phyloP scores from a whole-genome alignment of 2,329 filamentous ascomycete species.

The Tolypocladium endophyticum region DNA sequence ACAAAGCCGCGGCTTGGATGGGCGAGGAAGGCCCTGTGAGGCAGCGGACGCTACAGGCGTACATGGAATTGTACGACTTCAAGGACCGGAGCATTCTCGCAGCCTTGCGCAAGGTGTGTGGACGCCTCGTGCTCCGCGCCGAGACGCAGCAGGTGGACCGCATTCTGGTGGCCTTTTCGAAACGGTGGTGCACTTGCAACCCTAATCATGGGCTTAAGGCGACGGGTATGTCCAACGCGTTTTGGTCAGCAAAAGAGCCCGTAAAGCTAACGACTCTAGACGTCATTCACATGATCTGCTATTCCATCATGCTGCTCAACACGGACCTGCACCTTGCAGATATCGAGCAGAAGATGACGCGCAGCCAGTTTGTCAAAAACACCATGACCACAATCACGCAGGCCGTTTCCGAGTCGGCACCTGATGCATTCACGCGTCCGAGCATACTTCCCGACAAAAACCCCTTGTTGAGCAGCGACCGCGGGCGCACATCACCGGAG shows the following conservation, averaged over 20 bases:
- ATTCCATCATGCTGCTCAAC: slow-evolving; percentile 89
- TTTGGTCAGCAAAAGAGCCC: neutral
- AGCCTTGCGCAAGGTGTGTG: slow-evolving; percentile 71
- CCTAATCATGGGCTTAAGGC: slow-evolving; percentile 87
- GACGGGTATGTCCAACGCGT: slow-evolving; percentile 47
- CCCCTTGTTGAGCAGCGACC: slow-evolving; percentile 20
- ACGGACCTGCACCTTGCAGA: slow-evolving; percentile 93
- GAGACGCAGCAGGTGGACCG: slow-evolving; percentile 97
- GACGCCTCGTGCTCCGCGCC: slow-evolving; percentile 69
- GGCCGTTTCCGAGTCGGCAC: slow-evolving; percentile 61
- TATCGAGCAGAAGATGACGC: slow-evolving; percentile 94
- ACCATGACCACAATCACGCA: slow-evolving; percentile 83
- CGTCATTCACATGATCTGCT: slow-evolving; percentile 94
- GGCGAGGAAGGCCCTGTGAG: slow-evolving; percentile 60
- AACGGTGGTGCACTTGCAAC: slow-evolving; percentile 90
- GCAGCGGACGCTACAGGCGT: slow-evolving; percentile 56
- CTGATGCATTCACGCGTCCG: slow-evolving; percentile 52
- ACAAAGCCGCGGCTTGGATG: slow-evolving; percentile 78
- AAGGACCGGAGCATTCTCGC: slow-evolving; percentile 67
- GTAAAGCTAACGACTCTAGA: slow-evolving; percentile 41
- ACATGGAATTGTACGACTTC: slow-evolving; percentile 91
- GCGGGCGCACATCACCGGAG: slow-evolving; percentile 22
- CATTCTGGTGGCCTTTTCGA: slow-evolving; percentile 80
- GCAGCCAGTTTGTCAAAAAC: slow-evolving; percentile 89
- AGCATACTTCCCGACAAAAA: slow-evolving; percentile 40